Conservation (phyloP, 73 alveolate genomes). For the Tetrahymena elliotti region DNA sequence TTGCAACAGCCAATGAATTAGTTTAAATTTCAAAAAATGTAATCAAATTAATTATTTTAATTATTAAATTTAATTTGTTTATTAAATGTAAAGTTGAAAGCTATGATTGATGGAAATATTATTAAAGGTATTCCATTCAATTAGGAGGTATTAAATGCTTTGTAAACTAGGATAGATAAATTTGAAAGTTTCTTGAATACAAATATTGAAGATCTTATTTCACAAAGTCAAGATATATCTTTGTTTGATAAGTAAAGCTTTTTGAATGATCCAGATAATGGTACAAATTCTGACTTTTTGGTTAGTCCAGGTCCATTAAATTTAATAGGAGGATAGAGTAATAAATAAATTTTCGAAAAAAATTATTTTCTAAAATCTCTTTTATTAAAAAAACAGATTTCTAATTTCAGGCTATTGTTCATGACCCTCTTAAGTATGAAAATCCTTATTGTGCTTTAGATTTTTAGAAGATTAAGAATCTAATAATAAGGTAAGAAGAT, state of each 20-base stretch:
- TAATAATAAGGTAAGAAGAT: constrained; percentile 48
- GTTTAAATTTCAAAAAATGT: constrained; percentile 60
- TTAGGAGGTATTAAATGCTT: constrained; percentile 26
- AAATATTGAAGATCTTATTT: constrained; percentile 39
- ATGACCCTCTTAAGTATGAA: constrained; percentile 9
- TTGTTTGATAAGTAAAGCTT: constrained; percentile 40
- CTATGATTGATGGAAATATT: constrained; percentile 57
- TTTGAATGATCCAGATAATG: constrained; percentile 19
- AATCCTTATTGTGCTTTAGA: constrained; percentile 42
- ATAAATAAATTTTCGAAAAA: constrained; percentile 5
- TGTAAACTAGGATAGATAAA: constrained; percentile 35
- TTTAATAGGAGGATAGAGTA: constrained; percentile 22
- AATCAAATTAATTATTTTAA: constrained; percentile 60
- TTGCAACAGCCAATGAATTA: constrained; percentile 44
- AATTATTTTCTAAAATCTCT: not conserved
- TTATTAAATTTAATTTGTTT: constrained; percentile 47
- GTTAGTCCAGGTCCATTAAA: constrained; percentile 9
- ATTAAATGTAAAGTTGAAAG: constrained; percentile 6
- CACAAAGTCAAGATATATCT: constrained; percentile 42
- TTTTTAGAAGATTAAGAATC: constrained; percentile 47
- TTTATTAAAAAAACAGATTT: constrained; percentile 2
- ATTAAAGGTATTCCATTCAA: constrained; percentile 40
- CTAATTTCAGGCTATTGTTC: constrained; percentile 9
- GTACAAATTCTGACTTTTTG: not conserved
- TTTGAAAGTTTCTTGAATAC: constrained; percentile 46